Evolutionary conservation across 257 asterid genomes (phyloP), one percentile per base, ranked within the genome.

Genomic region (Nicotiana noctiflora): DNA sequence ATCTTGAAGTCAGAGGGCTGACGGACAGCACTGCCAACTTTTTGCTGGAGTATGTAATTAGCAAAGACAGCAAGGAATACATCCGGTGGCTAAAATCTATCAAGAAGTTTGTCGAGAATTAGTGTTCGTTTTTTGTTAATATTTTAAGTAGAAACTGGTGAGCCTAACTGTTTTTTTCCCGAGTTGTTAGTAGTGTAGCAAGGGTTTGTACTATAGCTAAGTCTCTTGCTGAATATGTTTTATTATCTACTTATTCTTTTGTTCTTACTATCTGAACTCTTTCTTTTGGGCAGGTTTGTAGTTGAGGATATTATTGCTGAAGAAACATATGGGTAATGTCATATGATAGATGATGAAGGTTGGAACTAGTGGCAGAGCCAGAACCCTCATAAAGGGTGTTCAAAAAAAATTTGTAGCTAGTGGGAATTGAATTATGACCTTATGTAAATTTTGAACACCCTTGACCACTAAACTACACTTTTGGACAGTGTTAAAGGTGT

Each of bases 1-100:
- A 84, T 77, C 79, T 84, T 44, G 86, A 84, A 66, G 66, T 46
- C 64, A 80, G 86, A 84, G 86, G 84, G 40, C 44, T 84, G 79
- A 75, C 82, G n/a, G 52, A 79, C 75, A 31, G 37, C 75, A 80
- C 82, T 18, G 79, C 82, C 44, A 79, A 19, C 49, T 84, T 80
- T 53, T 31, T 84, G 60, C 76, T 84, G 60, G 82, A 84, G 80
- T 75, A 84, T 82, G 75, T 75, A 66, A 80, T 84, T 25, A 53
- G 72, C 51, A 84, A 84, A 82, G 86, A 84, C 61, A 44, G 82
- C 49, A 76, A 46, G 25, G 86, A 84, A 77, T 84, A 80, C 44
- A 23, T 80, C 19, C 79, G 55, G 60, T 84, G 86, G 86, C 76
- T 84, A n/a, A 57, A 21, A 63, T 56, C 13, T 40, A n/a, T 80